These are phyloP conservation scores for Alopecurus myosuroides DNA, from an alignment of 176 grass and related monocot species.

Conservation along the genomic window DNA sequence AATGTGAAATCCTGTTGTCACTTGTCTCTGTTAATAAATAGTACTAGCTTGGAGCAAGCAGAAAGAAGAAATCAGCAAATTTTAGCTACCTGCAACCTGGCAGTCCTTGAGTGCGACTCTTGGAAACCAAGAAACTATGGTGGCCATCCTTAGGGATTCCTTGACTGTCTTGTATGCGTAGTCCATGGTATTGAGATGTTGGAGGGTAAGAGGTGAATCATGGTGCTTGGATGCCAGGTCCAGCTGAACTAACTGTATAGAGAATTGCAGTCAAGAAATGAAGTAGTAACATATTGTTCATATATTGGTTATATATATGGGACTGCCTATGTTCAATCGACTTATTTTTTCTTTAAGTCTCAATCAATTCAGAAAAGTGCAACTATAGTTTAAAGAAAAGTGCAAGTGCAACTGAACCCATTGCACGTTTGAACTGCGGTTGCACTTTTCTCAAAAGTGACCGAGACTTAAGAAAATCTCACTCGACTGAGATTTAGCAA, in stretches of 20 bases:
- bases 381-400: too few relatives aligned
- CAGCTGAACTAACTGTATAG: slow-evolving; percentile 49
- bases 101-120: slow-evolving; percentile 85
- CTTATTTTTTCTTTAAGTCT: too few relatives aligned
- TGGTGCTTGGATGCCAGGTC: slow-evolving; percentile 30
- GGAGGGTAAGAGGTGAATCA: slow-evolving; percentile 31
- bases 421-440: too few relatives aligned
- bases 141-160: slow-evolving; percentile 83
- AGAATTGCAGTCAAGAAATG: background rate
- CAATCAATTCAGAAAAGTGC: too few relatives aligned
- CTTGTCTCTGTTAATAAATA: background rate
- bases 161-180: slow-evolving; percentile 77
- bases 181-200: slow-evolving; percentile 65
- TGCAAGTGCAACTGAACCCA: too few relatives aligned
- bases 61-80: background rate
- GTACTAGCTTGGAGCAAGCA: background rate
- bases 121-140: slow-evolving; percentile 96
- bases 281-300: background rate
- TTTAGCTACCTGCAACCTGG: slow-evolving; percentile 58
- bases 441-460: too few relatives aligned
- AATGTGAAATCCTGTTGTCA: slow-evolving; percentile 56
- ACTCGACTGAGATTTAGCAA: too few relatives aligned
- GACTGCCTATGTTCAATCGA: too few relatives aligned
- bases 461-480: too few relatives aligned
- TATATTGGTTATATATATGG: background rate